phyloP scores from a whole-genome alignment of 768 basidiomycete genomes.

The Podaxis sp. region DNA sequence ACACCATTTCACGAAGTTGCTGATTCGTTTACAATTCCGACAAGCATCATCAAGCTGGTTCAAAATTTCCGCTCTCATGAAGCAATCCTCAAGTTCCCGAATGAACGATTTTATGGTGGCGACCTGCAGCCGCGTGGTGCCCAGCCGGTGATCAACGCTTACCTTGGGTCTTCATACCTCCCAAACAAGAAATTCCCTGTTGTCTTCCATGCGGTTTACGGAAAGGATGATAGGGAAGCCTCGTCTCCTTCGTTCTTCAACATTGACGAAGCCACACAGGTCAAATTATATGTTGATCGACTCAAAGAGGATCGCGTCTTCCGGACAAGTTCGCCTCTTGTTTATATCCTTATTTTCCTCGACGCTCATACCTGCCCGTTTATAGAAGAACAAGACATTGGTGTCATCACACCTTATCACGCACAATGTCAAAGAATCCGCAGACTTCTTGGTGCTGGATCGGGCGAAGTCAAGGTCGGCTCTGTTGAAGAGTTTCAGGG shows the following conservation, averaged over 20 bases:
- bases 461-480: not conserved
- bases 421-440: not conserved
- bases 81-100: constrained; percentile 60
- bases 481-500: constrained; percentile 38
- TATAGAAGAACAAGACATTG: constrained; percentile 52
- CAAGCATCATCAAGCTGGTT: constrained; percentile 58
- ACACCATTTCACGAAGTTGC: not conserved
- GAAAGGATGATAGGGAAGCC: constrained; percentile 65
- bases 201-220: constrained; percentile 57
- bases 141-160: constrained; percentile 34
- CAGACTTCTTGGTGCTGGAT: not conserved
- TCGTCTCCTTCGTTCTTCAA: constrained; percentile 75
- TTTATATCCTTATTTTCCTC: not conserved
- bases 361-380: not conserved
- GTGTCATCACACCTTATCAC: constrained; percentile 42
- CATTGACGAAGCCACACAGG: constrained; percentile 52
- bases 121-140: constrained; percentile 51
- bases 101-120: constrained; percentile 54
- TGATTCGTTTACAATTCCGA: not conserved
- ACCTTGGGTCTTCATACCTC: constrained; percentile 37
- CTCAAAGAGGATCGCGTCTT: constrained; percentile 32
- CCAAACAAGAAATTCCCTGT: constrained; percentile 53
- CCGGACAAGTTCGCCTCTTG: constrained; percentile 38
- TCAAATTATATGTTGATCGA: constrained; percentile 46
- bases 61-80: constrained; percentile 68